Conservation (phyloP, 2,329 filamentous ascomycete species). For the Aspergillus sp. region DNA sequence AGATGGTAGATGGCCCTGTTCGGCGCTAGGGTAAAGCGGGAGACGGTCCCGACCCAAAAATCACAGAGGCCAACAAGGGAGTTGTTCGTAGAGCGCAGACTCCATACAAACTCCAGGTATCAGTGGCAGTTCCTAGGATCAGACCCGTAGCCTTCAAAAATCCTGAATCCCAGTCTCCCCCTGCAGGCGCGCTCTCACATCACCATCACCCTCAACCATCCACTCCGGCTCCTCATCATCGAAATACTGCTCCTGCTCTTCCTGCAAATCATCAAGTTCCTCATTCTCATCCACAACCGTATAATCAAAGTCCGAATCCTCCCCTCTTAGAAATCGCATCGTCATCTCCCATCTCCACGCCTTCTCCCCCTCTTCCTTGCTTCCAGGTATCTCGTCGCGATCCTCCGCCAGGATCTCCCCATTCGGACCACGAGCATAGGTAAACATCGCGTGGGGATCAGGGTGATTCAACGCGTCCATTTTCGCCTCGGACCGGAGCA, state of each 20-base stretch:
- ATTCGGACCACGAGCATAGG: constrained; percentile 51
- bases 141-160: constrained; percentile 49
- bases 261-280: constrained; percentile 65
- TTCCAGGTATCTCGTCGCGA: constrained; percentile 56
- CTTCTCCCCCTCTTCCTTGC: constrained; percentile 64
- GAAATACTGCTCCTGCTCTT: constrained; percentile 75
- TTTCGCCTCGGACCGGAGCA: constrained; percentile 74
- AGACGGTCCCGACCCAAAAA: no score
- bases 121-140: background rate
- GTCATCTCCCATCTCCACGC: constrained; percentile 73
- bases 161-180: constrained; percentile 74
- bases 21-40: no score
- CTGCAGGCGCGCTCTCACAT: constrained; percentile 26
- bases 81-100: background rate
- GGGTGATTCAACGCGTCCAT: constrained; percentile 62
- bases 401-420: constrained; percentile 61
- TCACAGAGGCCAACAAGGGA: no score
- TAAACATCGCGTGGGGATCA: constrained; percentile 51
- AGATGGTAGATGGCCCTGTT: no score
- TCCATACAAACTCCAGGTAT: background rate
- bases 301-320: constrained; percentile 80
- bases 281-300: constrained; percentile 67
- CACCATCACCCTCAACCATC: constrained; percentile 48
- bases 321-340: constrained; percentile 71
- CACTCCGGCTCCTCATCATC: constrained; percentile 74